Evolutionary conservation across 495 filamentous ascomycete genomes (phyloP).

Genomic region (Neurospora tetraspora): DNA sequence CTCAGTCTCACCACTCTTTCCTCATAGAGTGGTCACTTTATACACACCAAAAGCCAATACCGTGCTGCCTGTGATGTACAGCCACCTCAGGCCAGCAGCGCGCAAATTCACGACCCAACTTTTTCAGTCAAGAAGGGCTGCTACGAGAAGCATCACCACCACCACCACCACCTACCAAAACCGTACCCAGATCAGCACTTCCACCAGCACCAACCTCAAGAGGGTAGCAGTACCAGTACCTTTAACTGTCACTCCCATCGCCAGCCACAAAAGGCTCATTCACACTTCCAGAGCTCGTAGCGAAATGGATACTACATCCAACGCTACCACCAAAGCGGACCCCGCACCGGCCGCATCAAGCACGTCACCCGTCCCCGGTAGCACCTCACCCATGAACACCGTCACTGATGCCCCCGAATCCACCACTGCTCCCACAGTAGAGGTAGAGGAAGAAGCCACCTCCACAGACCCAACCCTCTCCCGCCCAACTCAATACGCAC

Average conservation of each 20-base stretch:
- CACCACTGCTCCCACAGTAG: too few species aligned
- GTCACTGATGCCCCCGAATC: too few species aligned
- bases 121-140: background rate
- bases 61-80: background rate
- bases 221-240: background rate
- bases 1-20: background rate
- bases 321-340: background rate
- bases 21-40: background rate
- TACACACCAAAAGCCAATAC: background rate
- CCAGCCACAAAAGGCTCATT: background rate
- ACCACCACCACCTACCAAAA: background rate
- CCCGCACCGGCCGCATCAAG: background rate
- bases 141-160: background rate
- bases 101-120: background rate
- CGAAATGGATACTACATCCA: background rate
- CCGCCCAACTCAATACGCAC: too few species aligned
- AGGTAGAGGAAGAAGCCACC: too few species aligned
- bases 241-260: background rate
- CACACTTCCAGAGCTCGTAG: background rate
- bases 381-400: background rate
- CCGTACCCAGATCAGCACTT: background rate
- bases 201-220: background rate
- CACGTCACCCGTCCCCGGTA: background rate
- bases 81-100: background rate
- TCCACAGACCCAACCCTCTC: too few species aligned